Evolutionary conservation across 306 rosid species (phyloP).

Genomic region (Trifolium dubium): DNA sequence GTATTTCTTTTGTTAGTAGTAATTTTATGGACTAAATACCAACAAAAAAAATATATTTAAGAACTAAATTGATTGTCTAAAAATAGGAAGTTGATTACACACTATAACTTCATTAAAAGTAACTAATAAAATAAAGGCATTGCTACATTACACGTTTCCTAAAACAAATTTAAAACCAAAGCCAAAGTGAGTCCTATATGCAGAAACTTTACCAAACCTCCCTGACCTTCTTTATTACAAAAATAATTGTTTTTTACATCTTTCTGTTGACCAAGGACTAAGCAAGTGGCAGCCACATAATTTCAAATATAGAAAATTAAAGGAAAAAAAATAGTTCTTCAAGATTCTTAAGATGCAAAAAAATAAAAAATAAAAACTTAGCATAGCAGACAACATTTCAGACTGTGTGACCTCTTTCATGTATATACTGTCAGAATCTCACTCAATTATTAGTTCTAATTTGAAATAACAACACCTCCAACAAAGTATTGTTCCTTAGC

Average conservation of each 20-base stretch:
- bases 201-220: background rate
- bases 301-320: background rate
- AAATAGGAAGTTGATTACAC: too few relatives aligned
- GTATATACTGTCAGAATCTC: background rate
- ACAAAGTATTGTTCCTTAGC: background rate
- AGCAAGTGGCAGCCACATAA: background rate
- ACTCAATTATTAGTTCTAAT: background rate
- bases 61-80: too few relatives aligned
- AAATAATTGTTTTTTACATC: background rate
- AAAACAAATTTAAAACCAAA: too few relatives aligned
- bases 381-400: conserved; percentile 5
- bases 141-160: too few relatives aligned
- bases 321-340: background rate
- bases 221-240: background rate
- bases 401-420: background rate
- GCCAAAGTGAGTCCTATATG: too few relatives aligned
- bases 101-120: too few relatives aligned
- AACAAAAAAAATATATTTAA: too few relatives aligned
- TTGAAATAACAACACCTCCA: background rate
- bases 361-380: too few relatives aligned
- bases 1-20: too few relatives aligned
- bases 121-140: too few relatives aligned
- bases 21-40: too few relatives aligned
- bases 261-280: background rate
- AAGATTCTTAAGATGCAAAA: background rate